phyloP scores from a whole-genome alignment of 2,329 filamentous ascomycete species.

The Balansia obtecta region DNA sequence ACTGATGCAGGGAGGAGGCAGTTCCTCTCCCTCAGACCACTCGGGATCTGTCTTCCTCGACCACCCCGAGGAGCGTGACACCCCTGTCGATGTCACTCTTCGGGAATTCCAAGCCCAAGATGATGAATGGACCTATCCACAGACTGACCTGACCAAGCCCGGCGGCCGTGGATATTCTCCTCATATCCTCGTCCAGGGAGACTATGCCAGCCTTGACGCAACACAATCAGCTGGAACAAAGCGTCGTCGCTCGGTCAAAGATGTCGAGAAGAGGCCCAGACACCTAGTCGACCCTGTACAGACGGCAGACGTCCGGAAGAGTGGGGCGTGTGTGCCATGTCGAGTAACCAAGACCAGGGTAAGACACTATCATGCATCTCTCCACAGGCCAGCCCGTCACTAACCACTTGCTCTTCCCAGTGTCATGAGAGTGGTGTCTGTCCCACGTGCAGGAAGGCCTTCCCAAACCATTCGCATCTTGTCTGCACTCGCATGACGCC shows the following conservation, averaged over 20 bases:
- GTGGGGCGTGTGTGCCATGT: slow-evolving; percentile 35
- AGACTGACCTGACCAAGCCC: slow-evolving; percentile 20
- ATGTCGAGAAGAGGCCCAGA: slow-evolving; percentile 23
- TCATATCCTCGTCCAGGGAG: slow-evolving; percentile 19
- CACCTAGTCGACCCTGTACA: slow-evolving; percentile 28
- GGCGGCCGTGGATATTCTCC: slow-evolving; percentile 19
- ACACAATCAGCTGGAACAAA: slow-evolving; percentile 19
- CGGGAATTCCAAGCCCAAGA: slow-evolving; percentile 24
- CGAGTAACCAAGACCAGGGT: slow-evolving; percentile 35
- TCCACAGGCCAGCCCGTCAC: slow-evolving; percentile 9
- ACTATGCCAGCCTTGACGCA: slow-evolving; percentile 12
- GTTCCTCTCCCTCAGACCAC: slow-evolving; percentile 28
- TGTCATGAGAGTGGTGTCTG: slow-evolving; percentile 29
- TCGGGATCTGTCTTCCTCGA: slow-evolving; percentile 23
- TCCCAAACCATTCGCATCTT: slow-evolving; percentile 27
- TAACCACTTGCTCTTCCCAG: slow-evolving; percentile 18
- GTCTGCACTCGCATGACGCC: slow-evolving; percentile 27
- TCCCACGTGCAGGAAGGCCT: slow-evolving; percentile 28
- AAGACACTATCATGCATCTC: slow-evolving; percentile 18
- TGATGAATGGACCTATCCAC: slow-evolving; percentile 29
- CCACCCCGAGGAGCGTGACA: slow-evolving; percentile 17
- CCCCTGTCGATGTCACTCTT: slow-evolving; percentile 19
- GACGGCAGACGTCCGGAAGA: slow-evolving; percentile 36
- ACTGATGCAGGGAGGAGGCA: slow-evolving; percentile 24
- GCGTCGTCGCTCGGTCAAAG: slow-evolving; percentile 22